Evolutionary conservation across 306 rosid species (phyloP).

Genomic region (Dalbergia cochinchinensis): DNA sequence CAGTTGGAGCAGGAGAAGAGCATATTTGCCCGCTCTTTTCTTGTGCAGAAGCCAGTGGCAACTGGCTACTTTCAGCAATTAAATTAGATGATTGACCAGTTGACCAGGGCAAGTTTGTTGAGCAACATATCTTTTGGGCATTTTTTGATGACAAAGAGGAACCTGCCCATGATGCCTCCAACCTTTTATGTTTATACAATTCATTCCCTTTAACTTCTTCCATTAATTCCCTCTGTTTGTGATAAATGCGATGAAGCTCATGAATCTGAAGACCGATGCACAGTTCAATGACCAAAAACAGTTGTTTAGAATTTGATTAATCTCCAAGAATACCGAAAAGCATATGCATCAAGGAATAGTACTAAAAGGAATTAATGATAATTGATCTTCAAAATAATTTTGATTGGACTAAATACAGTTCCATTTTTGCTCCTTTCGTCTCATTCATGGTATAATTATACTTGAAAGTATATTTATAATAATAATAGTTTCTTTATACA

Average conservation of each 20-base stretch:
- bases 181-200: conserved; percentile 45
- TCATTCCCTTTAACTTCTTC: conserved; percentile 62
- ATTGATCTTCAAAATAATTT: not conserved
- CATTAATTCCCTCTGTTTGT: conserved; percentile 79
- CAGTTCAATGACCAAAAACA: conserved; percentile 20
- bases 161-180: conserved; percentile 58
- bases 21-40: conserved; percentile 51
- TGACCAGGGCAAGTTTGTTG: conserved; percentile 54
- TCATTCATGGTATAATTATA: not conserved
- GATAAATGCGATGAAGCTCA: conserved; percentile 86
- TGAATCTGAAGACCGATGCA: conserved; percentile 64
- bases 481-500: not conserved
- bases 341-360: conserved; percentile 23
- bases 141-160: conserved; percentile 45
- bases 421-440: not conserved
- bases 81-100: conserved; percentile 51
- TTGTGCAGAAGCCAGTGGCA: conserved; percentile 52
- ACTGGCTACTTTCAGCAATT: conserved; percentile 42
- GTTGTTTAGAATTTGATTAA: conserved; percentile 24
- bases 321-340: conserved; percentile 22
- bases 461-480: too few species aligned
- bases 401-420: conserved; percentile 26
- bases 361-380: conserved; percentile 7
- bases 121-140: conserved; percentile 44
- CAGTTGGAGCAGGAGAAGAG: conserved; percentile 43